A percentile compares a stretch with the other conserved stretches of the same genome.
phyloP scores from a whole-genome alignment of 1,284 basidiomycete genomes.

The Tausonia pullulans region DNA sequence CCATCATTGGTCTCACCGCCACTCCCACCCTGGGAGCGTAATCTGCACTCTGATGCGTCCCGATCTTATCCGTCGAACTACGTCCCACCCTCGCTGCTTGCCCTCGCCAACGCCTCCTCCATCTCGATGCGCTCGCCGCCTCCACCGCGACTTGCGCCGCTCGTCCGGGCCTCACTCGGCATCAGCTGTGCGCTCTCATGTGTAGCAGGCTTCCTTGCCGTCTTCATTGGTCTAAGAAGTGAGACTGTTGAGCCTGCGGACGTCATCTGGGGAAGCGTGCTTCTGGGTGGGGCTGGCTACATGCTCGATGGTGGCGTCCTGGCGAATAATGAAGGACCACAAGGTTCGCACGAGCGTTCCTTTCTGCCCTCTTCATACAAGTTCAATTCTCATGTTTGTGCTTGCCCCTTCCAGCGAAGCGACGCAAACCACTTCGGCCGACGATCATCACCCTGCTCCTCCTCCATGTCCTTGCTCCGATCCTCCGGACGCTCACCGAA shows the following conservation, averaged over 20 bases:
- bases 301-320: not conserved
- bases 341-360: no score
- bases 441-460: slow-evolving; percentile 74
- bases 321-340: not conserved
- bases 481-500: slow-evolving; percentile 80
- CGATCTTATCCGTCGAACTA: no score
- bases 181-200: no score
- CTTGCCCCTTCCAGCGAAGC: slow-evolving; percentile 1
- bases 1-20: no score
- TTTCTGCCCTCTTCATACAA: slow-evolving; percentile 6
- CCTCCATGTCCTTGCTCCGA: slow-evolving; percentile 78
- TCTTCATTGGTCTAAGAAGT: slow-evolving; percentile 63
- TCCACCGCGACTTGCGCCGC: no score
- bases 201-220: slow-evolving; percentile 43
- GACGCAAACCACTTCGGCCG: slow-evolving; percentile 34
- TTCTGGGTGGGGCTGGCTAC: slow-evolving; percentile 12
- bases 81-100: no score
- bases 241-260: slow-evolving; percentile 53
- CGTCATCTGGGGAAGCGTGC: slow-evolving; percentile 6
- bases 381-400: slow-evolving; percentile 24
- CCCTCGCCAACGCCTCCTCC: no score
- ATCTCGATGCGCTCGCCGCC: no score
- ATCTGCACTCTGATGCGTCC: no score
- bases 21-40: no score
- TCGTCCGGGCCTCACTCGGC: no score